Conservation (phyloP, 306 rosid species). For the Casuarina cunninghamiana region DNA sequence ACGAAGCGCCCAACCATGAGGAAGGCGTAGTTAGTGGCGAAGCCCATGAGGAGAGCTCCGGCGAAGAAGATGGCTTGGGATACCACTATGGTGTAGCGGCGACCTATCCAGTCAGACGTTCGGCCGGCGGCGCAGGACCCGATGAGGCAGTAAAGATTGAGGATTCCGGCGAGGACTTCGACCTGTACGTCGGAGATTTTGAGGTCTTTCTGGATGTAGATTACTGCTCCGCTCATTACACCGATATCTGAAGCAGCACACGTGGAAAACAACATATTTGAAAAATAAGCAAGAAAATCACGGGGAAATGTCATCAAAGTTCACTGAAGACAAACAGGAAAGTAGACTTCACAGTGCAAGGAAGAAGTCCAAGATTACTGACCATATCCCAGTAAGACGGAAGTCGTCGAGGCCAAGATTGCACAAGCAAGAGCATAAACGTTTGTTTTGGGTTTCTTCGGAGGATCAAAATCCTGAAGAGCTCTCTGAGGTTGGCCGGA, state of each 20-base stretch:
- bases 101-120: conserved; percentile 92
- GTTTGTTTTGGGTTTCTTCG: conserved; percentile 56
- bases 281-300: too few relatives aligned
- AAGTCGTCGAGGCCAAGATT: conserved; percentile 76
- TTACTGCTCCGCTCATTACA: conserved; percentile 88
- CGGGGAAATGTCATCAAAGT: too few relatives aligned
- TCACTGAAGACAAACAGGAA: too few relatives aligned
- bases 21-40: conserved; percentile 68
- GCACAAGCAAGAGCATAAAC: conserved; percentile 66
- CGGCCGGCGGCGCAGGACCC: conserved; percentile 75
- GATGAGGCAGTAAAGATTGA: conserved; percentile 63
- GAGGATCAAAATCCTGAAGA: conserved; percentile 52
- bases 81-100: conserved; percentile 72
- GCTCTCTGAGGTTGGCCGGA: conserved; percentile 31
- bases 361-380: not conserved
- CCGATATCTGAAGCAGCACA: conserved; percentile 64
- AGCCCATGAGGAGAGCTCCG: conserved; percentile 85
- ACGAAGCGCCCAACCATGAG: conserved; percentile 83
- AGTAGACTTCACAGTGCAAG: too few relatives aligned
- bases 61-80: conserved; percentile 63
- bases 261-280: not conserved
- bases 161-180: conserved; percentile 66
- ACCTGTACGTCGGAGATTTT: conserved; percentile 46
- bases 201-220: conserved; percentile 59
- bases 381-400: conserved; percentile 87